These are phyloP conservation scores for Leucosporidium scottii DNA, from an alignment of 768 basidiomycete species.

Conservation along the genomic window DNA sequence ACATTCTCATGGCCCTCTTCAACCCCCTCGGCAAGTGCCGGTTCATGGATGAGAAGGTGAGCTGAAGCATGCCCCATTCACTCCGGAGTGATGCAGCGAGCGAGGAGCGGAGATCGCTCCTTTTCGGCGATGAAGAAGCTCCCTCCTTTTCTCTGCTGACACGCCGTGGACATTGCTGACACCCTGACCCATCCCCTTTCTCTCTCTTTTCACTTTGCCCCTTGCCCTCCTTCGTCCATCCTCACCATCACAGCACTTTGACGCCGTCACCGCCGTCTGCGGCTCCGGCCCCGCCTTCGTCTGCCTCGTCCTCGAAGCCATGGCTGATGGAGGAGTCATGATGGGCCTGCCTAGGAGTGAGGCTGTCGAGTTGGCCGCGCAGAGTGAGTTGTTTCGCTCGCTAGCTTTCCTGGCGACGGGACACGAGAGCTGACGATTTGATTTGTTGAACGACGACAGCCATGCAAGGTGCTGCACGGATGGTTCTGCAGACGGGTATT, in stretches of 20 bases:
- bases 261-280: constrained; percentile 92
- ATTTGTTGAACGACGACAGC: constrained; percentile 52
- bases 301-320: constrained; percentile 91
- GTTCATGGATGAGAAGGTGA: constrained; percentile 81
- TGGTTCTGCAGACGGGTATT: constrained; percentile 78
- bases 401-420: too few species aligned
- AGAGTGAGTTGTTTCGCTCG: constrained; percentile 65
- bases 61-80: too few species aligned
- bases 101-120: neutral
- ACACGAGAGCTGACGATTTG: neutral
- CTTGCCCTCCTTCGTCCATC: neutral
- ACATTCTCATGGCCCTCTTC: constrained; percentile 84
- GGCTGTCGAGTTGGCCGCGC: constrained; percentile 88
- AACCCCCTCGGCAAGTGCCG: constrained; percentile 92
- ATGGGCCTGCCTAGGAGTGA: constrained; percentile 94
- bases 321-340: constrained; percentile 99
- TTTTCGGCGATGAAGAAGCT: neutral
- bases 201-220: neutral
- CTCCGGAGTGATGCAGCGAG: too few species aligned
- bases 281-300: constrained; percentile 97
- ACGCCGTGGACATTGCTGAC: neutral
- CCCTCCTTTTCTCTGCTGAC: neutral
- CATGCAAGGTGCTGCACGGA: constrained; percentile 89
- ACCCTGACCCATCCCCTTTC: neutral
- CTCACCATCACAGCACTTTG: constrained; percentile 60